phyloP scores from a whole-genome alignment of 139 green algal species.

The Tetraselmis chui region DNA sequence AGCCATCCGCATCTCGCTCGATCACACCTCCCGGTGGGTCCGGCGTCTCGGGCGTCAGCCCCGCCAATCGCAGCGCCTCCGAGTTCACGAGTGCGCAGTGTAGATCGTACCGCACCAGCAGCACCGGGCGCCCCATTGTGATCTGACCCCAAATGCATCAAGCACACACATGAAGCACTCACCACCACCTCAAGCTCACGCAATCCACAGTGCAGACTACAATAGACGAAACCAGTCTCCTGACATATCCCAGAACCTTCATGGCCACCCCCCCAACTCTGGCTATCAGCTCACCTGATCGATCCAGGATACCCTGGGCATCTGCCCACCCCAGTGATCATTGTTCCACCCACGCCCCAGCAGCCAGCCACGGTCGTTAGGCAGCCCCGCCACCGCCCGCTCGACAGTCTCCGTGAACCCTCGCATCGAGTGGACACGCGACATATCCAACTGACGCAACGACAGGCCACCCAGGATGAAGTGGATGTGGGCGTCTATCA shows the following conservation, averaged over 20 bases:
- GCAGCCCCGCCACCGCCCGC: slow-evolving; percentile 11
- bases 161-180: too few relatives aligned
- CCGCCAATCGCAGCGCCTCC: slow-evolving; percentile 37
- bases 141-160: too few relatives aligned
- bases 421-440: slow-evolving; percentile 6
- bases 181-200: too few relatives aligned
- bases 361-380: slow-evolving; percentile 35
- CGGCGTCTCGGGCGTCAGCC: slow-evolving; percentile 21
- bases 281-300: slow-evolving; percentile 24
- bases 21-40: slow-evolving; percentile 10
- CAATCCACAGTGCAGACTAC: too few relatives aligned
- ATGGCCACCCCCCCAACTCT: too few relatives aligned
- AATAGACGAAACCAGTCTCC: too few relatives aligned
- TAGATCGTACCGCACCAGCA: slow-evolving; percentile 46
- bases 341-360: slow-evolving; percentile 53
- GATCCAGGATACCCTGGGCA: slow-evolving; percentile 35
- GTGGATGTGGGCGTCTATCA: slow-evolving; percentile 65
- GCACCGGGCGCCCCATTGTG: slow-evolving; percentile 15
- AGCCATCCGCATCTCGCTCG: background rate
- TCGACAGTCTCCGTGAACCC: slow-evolving; percentile 18
- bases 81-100: slow-evolving; percentile 56
- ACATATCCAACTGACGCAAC: slow-evolving; percentile 39
- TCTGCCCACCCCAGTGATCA: slow-evolving; percentile 34
- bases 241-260: too few relatives aligned
- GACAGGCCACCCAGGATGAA: slow-evolving; percentile 45